Evolutionary conservation across 2,329 filamentous ascomycete genomes (phyloP).

Genomic region (Talaromyces islandicus): DNA sequence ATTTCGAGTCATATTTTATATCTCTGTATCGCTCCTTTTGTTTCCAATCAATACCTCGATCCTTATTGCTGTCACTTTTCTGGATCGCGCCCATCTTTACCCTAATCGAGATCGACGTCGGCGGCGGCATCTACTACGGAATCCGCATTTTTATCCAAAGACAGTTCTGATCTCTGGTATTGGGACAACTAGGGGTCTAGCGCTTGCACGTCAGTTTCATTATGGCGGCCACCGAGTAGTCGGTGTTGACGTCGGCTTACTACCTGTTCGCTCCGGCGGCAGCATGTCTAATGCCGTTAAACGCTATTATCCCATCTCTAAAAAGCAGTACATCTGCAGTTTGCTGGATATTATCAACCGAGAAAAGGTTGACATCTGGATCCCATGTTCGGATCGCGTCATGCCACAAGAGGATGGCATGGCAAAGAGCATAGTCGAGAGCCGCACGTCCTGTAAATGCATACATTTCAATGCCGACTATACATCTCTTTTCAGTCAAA

Average conservation of each 20-base stretch:
- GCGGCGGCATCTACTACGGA: slow-evolving; percentile 20
- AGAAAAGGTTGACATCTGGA: slow-evolving; percentile 65
- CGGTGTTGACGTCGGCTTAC: slow-evolving; percentile 58
- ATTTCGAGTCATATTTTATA: not conserved
- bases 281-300: slow-evolving; percentile 54
- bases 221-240: slow-evolving; percentile 62
- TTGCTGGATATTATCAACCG: slow-evolving; percentile 54
- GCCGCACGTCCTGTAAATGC: slow-evolving; percentile 52
- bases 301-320: slow-evolving; percentile 48
- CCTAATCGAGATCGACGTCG: slow-evolving; percentile 16
- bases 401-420: slow-evolving; percentile 61
- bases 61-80: slow-evolving; percentile 32
- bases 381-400: slow-evolving; percentile 65
- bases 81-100: slow-evolving; percentile 23
- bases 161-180: slow-evolving; percentile 68
- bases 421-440: slow-evolving; percentile 57
- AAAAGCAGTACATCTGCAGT: slow-evolving; percentile 49
- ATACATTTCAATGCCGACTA: slow-evolving; percentile 57
- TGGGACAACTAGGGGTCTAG: slow-evolving; percentile 65
- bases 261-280: slow-evolving; percentile 45
- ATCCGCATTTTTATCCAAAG: slow-evolving; percentile 37
- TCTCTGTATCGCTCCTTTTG: slow-evolving; percentile 15
- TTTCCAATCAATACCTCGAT: slow-evolving; percentile 48
- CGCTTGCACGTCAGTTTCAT: slow-evolving; percentile 60
- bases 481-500: slow-evolving; percentile 57